These are phyloP conservation scores for Phalaenopsis hybrid DNA, from an alignment of 116 monocot species.

Conservation along the genomic window DNA sequence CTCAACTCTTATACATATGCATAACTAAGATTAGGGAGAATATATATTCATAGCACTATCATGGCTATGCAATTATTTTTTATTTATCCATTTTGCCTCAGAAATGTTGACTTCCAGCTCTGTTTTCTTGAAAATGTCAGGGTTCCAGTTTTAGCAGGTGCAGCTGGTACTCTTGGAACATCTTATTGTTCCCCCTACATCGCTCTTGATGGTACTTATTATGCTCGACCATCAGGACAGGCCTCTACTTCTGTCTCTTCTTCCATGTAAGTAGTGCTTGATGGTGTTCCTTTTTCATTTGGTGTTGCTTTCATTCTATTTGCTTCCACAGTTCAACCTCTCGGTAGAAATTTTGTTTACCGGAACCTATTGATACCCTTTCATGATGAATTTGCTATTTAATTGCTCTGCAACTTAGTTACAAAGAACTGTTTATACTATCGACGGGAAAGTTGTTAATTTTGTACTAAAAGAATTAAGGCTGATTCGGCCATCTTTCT, in stretches of 20 bases:
- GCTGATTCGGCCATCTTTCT: neutral
- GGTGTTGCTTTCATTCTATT: neutral
- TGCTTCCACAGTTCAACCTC: neutral
- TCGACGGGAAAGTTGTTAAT: neutral
- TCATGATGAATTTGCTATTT: neutral
- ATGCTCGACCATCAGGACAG: conserved; percentile 56
- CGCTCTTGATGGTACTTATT: conserved; percentile 58
- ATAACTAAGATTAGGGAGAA: neutral
- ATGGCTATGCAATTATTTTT: neutral
- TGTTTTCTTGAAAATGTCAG: conserved; percentile 25
- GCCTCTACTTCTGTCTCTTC: conserved; percentile 48
- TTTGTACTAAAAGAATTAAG: neutral
- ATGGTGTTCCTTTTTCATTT: neutral
- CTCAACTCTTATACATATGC: neutral
- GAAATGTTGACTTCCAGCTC: neutral
- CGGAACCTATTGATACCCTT: neutral
- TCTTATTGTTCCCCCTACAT: conserved; percentile 78
- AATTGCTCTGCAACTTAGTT: neutral
- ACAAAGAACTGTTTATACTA: neutral
- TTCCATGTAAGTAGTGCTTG: conserved; percentile 23
- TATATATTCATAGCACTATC: neutral
- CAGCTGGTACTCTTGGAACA: conserved; percentile 66
- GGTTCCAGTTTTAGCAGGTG: conserved; percentile 80
- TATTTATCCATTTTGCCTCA: neutral
- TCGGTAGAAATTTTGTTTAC: neutral